Evolutionary conservation across 805 yeast genomes (phyloP).

Genomic region (Yarrowia keelungensis): DNA sequence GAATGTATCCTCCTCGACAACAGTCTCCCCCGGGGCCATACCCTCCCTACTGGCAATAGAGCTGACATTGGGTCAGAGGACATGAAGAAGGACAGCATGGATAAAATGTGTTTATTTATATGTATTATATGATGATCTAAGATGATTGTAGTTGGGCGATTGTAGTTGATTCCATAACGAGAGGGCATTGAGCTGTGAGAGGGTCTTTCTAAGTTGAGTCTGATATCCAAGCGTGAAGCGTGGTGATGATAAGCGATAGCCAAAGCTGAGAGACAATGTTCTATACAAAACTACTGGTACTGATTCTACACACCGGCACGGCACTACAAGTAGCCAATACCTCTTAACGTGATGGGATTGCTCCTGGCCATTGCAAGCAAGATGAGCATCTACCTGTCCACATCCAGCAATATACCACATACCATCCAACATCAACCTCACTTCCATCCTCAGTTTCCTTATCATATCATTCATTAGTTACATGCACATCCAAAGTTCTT

Average conservation of each 20-base stretch:
- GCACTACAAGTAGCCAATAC: no score
- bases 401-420: no score
- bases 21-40: slow-evolving; percentile 29
- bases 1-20: slow-evolving; percentile 27
- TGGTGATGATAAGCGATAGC: no score
- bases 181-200: no score
- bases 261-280: no score
- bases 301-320: no score
- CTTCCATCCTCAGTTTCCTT: neutral
- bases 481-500: slow-evolving; percentile 7
- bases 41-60: slow-evolving; percentile 29
- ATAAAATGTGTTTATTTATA: slow-evolving; percentile 32
- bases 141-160: neutral
- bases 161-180: neutral
- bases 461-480: slow-evolving; percentile 36
- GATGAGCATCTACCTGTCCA: no score
- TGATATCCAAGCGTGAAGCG: no score
- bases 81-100: slow-evolving; percentile 25
- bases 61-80: neutral
- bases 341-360: no score
- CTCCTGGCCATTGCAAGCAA: no score
- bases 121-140: slow-evolving; percentile 32
- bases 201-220: no score
- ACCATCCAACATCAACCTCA: neutral
- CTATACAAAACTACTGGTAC: no score